These are phyloP conservation scores for Penicillium sp. DNA, from an alignment of 2,329 filamentous ascomycete species.

Conservation along the genomic window DNA sequence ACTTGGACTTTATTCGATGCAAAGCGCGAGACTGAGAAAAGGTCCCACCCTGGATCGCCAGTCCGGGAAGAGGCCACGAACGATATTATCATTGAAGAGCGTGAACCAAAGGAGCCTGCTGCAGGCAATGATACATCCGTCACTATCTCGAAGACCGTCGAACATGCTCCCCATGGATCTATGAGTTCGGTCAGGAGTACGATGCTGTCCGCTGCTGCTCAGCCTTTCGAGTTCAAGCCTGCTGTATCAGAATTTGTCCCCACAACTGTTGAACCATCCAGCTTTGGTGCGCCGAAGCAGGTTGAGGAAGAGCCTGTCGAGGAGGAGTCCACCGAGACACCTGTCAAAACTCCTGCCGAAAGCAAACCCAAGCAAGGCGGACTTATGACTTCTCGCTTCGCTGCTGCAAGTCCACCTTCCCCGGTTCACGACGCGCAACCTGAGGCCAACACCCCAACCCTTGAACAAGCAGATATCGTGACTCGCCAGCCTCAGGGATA, in stretches of 20 bases:
- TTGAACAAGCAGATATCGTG: neutral
- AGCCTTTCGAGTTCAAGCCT: conserved; percentile 60
- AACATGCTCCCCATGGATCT: conserved; percentile 22
- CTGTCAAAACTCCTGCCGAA: conserved; percentile 5
- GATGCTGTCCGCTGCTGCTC: conserved; percentile 69
- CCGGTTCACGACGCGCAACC: conserved; percentile 4
- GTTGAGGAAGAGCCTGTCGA: conserved; percentile 15
- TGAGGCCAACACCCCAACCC: neutral
- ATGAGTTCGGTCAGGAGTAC: conserved; percentile 42
- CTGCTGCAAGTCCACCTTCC: conserved; percentile 29
- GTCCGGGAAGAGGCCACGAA: conserved; percentile 22
- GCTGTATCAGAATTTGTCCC: conserved; percentile 33
- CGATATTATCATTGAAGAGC: conserved; percentile 15
- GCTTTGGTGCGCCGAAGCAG: conserved; percentile 12
- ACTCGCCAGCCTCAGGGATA: conserved; percentile 1
- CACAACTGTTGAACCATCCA: conserved; percentile 14
- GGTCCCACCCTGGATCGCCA: conserved; percentile 55
- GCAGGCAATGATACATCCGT: conserved; percentile 5
- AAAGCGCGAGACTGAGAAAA: conserved; percentile 46
- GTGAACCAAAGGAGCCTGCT: conserved; percentile 12
- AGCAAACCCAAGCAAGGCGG: conserved; percentile 19
- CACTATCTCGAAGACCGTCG: conserved; percentile 5
- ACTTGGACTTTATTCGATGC: conserved; percentile 65
- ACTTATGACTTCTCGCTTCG: conserved; percentile 39
- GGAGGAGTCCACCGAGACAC: conserved; percentile 13